Evolutionary conservation across 2,329 filamentous ascomycete species (phyloP), one percentile per base, ranked within the genome.

Genomic region (Epichloe sp.): DNA sequence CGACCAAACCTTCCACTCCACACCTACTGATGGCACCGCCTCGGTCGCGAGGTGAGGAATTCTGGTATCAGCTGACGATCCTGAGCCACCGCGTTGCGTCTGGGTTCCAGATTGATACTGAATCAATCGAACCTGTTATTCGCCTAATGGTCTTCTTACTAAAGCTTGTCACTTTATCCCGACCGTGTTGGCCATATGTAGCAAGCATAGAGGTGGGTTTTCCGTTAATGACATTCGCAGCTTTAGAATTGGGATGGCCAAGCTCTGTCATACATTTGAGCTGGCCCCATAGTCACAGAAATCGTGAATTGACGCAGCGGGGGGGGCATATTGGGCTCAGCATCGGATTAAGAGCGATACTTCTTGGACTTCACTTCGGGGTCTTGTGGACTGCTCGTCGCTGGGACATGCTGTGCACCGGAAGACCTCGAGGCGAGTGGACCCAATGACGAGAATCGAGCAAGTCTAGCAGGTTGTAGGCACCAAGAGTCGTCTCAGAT

Each of bases 171-270:
- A 79, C 80, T 0, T 67, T 93, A 10, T 74, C 77, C 3, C 73
- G 76, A 45, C 78, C 83, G 1, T 95, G 89, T 64, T 80, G 80
- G 63, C 88, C 88, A 0, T 82, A 82, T 52, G 80, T 81, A 43
- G 74, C 79, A n/a, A 82, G 77, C 44, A 71, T 79, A 6, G 77
- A 77, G 64, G 67, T 89, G 4, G 73, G 80, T 4, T 82, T 84
- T 57, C 80, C 85, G 3, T 69, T 95, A 2, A 68, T 94, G 4
- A 66, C 77, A 3, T 64, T 91, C 7, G 88, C 87, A 8, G 79
- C 77, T 1, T 58, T 88, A 12, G 87, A 90, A 52, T 63, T 82
- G n/a, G 73, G 68, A 21, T 57, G 75, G 36, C 65, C 72, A 4
- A 47, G 15, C n/a, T 50, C 50, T 23, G 26, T 59, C 42, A 43